These are phyloP conservation scores for Brassica incana DNA, from an alignment of 345 rosid genomes.

Conservation along the genomic window DNA sequence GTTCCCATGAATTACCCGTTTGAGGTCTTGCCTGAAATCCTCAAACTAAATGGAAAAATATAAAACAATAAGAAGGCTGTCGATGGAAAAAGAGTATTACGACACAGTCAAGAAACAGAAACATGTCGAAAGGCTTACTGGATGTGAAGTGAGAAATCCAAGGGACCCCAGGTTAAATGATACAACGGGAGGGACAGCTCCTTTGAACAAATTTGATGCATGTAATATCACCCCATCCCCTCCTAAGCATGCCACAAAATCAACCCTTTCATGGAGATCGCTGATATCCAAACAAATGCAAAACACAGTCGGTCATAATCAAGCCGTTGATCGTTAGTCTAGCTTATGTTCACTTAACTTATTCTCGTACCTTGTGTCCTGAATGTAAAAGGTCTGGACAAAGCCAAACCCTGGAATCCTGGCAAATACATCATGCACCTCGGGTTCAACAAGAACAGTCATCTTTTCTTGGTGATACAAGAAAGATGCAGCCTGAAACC, in stretches of 20 bases:
- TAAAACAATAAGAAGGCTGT: slow-evolving; percentile 18
- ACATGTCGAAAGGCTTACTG: slow-evolving; percentile 49
- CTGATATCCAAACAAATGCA: slow-evolving; percentile 43
- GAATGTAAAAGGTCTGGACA: slow-evolving; percentile 94
- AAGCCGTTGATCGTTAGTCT: slow-evolving; percentile 17
- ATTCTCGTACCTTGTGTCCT: slow-evolving; percentile 77
- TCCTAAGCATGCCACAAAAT: slow-evolving; percentile 95
- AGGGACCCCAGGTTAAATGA: slow-evolving; percentile 97
- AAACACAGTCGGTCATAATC: slow-evolving; percentile 7
- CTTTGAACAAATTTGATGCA: slow-evolving; percentile 92
- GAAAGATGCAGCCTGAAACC: slow-evolving; percentile 78
- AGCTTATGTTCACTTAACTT: slow-evolving; percentile 16
- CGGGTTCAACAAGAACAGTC: slow-evolving; percentile 97
- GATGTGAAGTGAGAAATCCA: slow-evolving; percentile 95
- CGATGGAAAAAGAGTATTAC: background rate
- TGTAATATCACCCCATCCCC: slow-evolving; percentile 98
- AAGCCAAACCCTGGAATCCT: slow-evolving; percentile 98
- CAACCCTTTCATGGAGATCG: slow-evolving; percentile 97
- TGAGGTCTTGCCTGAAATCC: slow-evolving; percentile 77
- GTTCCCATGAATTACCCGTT: slow-evolving; percentile 85
- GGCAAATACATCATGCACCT: slow-evolving; percentile 94
- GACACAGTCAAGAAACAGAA: slow-evolving; percentile 9
- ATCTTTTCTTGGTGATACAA: slow-evolving; percentile 90
- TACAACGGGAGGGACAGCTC: slow-evolving; percentile 92
- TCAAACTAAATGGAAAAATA: slow-evolving; percentile 56